Base-by-base conservation (phyloP, 331 rosid species). In the Acacia concinna region DNA sequence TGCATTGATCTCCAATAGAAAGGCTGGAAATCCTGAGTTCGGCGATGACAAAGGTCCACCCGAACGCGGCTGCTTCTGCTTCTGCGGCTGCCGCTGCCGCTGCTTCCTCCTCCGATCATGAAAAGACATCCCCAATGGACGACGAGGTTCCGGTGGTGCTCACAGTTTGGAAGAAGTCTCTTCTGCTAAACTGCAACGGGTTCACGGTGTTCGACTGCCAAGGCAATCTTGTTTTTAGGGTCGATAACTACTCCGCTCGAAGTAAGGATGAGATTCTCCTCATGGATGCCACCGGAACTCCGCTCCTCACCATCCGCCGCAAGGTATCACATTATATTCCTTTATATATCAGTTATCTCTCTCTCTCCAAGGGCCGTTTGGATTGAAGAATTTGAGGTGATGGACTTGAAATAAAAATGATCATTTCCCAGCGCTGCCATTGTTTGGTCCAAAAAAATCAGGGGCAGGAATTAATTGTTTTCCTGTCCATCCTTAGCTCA, bases 101-200 rank as follows among this genome's bases (percentile, higher is more conserved):
- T 13, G 38, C 46, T 17, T 9, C 30, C 30, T 25, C 6, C 34
- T 67, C 47, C 7, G 43, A 31, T 64, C 43, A 9, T 34, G 20
- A 47, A 62, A 56, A 54, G 40, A 11, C 63, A 20, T 2, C 64
- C 23, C 1, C 77, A 30, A 57, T 11, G n/a, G 51, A 43, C 6
- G 68, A 30, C 6, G 75, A 37, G 17, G 20, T 38, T 12, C 62
- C 78, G 4, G 81, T 70, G 25, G 80, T 79, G 5, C 80, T 92
- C 0, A 93, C 97, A 0, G 94, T 93, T 66, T 92, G 97, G 97
- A 93, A 87, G 71, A 93, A 93, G 88, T 93, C 96, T 1, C 84
- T 93, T 68, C 40, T 93, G 72, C 74, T 86, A 40, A 90, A 80
- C 77, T 93, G 97, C 78, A 82, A 68, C 13, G 97, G 97, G n/a